These are phyloP conservation scores for Melaleuca alternifolia DNA, from an alignment of 345 rosid species.

Conservation along the genomic window DNA sequence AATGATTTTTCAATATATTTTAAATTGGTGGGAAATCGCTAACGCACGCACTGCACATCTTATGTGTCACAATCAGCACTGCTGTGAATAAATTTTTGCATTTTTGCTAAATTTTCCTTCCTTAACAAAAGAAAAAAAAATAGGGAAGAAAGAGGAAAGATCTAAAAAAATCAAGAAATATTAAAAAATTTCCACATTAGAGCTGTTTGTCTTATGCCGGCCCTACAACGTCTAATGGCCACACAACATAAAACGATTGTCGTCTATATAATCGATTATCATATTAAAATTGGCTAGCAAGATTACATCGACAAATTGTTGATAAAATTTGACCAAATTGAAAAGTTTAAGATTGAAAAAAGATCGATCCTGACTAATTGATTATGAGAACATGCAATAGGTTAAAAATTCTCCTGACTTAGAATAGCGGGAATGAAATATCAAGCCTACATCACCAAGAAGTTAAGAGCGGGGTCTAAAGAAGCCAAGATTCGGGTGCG, in stretches of 20 bases:
- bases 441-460: not conserved
- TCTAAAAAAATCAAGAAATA: not conserved
- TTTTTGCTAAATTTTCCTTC: not conserved
- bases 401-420: not conserved
- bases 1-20: not conserved
- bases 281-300: not conserved
- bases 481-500: not conserved
- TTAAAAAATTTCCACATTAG: not conserved
- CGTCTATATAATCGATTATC: fast-evolving
- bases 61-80: fast-evolving
- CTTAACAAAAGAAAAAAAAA: not conserved
- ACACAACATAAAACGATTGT: fast-evolving
- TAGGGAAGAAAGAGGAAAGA: not conserved
- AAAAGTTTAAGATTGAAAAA: fast-evolving
- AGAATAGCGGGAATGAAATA: not conserved
- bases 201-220: fast-evolving
- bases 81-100: fast-evolving
- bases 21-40: not conserved
- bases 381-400: not conserved
- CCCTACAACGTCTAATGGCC: fast-evolving
- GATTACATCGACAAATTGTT: not conserved
- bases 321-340: not conserved
- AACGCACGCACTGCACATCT: not conserved
- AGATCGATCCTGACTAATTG: too few species aligned
- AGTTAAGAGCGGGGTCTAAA: not conserved